Conservation (phyloP, 1,284 basidiomycete species). For the Inonotus hispidus region DNA sequence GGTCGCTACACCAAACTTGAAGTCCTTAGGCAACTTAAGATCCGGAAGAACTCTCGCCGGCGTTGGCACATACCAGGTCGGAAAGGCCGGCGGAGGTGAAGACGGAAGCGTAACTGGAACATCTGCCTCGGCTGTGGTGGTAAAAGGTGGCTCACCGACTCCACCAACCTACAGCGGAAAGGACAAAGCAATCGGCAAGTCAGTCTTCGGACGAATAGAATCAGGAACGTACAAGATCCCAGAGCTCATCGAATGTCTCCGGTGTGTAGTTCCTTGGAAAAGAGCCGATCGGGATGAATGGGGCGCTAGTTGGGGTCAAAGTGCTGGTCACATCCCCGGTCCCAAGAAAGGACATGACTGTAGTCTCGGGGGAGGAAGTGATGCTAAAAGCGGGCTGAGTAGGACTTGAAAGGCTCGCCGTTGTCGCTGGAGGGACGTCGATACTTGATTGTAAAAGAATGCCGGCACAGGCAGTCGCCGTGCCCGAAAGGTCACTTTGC, state of each 20-base stretch:
- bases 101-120: constrained; percentile 36
- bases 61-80: constrained; percentile 38
- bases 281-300: constrained; percentile 36
- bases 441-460: not conserved
- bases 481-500: not conserved
- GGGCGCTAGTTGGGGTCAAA: not conserved
- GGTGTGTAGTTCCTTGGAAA: constrained; percentile 35
- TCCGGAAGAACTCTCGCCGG: constrained; percentile 37
- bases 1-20: constrained; percentile 44
- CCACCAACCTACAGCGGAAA: constrained; percentile 35
- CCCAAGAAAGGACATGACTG: not conserved
- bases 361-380: not conserved
- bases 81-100: constrained; percentile 40
- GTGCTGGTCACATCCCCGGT: not conserved
- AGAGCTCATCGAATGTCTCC: constrained; percentile 34
- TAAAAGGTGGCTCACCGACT: constrained; percentile 40
- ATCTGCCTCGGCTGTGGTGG: constrained; percentile 36
- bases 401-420: constrained; percentile 2
- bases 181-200: too few species aligned
- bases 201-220: not conserved
- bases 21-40: constrained; percentile 37
- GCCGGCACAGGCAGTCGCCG: not conserved
- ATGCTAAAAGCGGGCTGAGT: not conserved
- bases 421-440: too few species aligned
- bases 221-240: constrained; percentile 34